Conservation (phyloP, 2,329 filamentous ascomycete species). For the Coniosporium tulheliwenetii region DNA sequence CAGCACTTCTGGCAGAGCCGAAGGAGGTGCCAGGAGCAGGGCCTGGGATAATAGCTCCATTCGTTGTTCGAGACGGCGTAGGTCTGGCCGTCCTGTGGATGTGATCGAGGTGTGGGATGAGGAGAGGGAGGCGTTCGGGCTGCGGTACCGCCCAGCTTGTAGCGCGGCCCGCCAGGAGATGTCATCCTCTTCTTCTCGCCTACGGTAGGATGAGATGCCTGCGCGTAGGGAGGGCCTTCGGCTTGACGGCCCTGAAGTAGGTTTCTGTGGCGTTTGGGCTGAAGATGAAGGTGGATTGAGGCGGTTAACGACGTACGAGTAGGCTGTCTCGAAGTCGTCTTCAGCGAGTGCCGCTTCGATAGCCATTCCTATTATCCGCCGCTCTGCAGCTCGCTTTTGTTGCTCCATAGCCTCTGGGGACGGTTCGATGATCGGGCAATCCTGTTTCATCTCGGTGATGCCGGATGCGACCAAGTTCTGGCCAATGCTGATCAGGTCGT, state of each 20-base stretch:
- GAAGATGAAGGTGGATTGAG: conserved; percentile 25
- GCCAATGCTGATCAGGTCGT: conserved; percentile 57
- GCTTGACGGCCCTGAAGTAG: conserved; percentile 9
- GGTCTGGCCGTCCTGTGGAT: conserved; percentile 36
- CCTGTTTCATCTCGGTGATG: conserved; percentile 13
- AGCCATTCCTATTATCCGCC: conserved; percentile 63
- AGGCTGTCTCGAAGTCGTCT: conserved; percentile 74
- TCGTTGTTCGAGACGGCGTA: conserved; percentile 63
- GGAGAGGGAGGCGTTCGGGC: conserved; percentile 22
- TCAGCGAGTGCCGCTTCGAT: conserved; percentile 61
- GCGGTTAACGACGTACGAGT: conserved; percentile 65
- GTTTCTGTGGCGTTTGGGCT: conserved; percentile 4
- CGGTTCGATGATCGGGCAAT: conserved; percentile 11
- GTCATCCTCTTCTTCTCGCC: conserved; percentile 32
- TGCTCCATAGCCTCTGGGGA: conserved; percentile 10
- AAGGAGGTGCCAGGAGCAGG: conserved; percentile 54
- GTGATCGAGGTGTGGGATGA: conserved; percentile 33
- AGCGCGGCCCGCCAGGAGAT: conserved; percentile 69
- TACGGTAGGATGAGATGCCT: conserved; percentile 2
- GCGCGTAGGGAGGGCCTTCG: conserved; percentile 7
- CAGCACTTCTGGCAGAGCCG: conserved; percentile 58
- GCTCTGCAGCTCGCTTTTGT: conserved; percentile 34
- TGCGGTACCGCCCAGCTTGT: conserved; percentile 59
- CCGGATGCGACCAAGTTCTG: conserved; percentile 43
- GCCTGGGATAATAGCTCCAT: conserved; percentile 68